Base-by-base conservation (phyloP, 2,329 filamentous ascomycete species). In the Colletotrichum sp. region DNA sequence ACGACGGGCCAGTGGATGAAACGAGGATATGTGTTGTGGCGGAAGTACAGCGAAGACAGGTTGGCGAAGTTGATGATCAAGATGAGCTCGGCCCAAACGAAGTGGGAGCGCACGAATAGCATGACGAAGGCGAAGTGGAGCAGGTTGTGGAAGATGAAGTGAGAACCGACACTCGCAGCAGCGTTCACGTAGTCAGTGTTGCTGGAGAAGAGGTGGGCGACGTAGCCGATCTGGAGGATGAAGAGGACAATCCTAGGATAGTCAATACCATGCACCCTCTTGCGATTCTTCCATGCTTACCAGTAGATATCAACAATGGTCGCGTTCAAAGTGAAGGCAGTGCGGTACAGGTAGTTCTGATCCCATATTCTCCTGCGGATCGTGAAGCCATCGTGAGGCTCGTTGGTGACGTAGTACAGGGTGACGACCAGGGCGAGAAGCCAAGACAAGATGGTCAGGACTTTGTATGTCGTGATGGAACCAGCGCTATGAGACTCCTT, bases 101-200 rank as follows among this genome's bases (percentile, higher is more conserved):
- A 97, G 84, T 94, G 90, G 64, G 89, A 91, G 79, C 93, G 92
- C 69, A 94, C 93, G 87, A 96, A 98, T 76, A 98, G 91, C 87
- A 96, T 92, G 80, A 97, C 90, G 84, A 96, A 98, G 79, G 90
- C 92, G 78, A 96, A 94, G 83, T 95, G 91, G 75, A 98, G 89
- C 56, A 98, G 86, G 84, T 98, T 98, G 89, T 95, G 94, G 79
- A 94, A 82, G 83, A 97, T 95, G 85, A 96, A 98, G 87, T 98
- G 95, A 79, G 91, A 90, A 76, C 94, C 95, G 16, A 97, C 93
- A 78, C 94, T 92, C 78, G 93, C 94, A 26, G 95, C 94, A 18
- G 92, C 89, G 75, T 91, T 90, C 77, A 95, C 90, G 69, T 90
- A 88, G 32, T 90, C 90, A 61, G 88, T 82, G 78, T 93, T 91